Base-by-base conservation (phyloP, 345 rosid species). In the Heritiera fomes region DNA sequence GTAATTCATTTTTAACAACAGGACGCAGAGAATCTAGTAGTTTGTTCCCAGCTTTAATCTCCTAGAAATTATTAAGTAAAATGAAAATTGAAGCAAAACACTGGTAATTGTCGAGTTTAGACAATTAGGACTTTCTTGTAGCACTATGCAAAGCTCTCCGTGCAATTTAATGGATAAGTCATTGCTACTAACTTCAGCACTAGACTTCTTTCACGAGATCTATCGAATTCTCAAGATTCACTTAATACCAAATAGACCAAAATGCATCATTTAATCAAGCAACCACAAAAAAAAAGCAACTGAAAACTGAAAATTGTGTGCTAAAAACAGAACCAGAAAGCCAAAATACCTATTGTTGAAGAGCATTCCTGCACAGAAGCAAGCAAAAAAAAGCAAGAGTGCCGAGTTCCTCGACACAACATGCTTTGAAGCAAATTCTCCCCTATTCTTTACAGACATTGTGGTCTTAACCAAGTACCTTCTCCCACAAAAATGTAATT, bases 321-420 rank as follows among this genome's bases (percentile, higher is more conserved):
- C 4, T 66, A 78, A 45, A 30, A 75, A 65, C 38, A 53, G 28
- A 66, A 69, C 81, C 77, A 72, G 23, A 28, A 34, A 11, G 47
- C 47, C 53, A 38, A 63, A 78, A 67, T 76, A 91, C 98, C 97
- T 89, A 81, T 91, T 91, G 52, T 91, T 90, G 97, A 95, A 90
- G 87, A 92, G 79, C 90, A 89, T 85, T 78, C 97, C 98, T 11
- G 89, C 87, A 67, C 87, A 87, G 87, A 95, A 95, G 86, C 97
- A 87, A 49, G 87, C 61, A 78, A 91, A 60, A 78, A 93, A 95
- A 77, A 95, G 90, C 62, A 91, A 76, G 83, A 91, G 41, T 40
- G 88, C 77, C 90, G 78, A 85, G n/a, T 89, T 90, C 82, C 92
- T 87, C 11, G 90, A 74, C 38, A 86, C 20, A 34, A 81, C 86